Conservation (phyloP, 441 rosid genomes). For the Populus hybrid region DNA sequence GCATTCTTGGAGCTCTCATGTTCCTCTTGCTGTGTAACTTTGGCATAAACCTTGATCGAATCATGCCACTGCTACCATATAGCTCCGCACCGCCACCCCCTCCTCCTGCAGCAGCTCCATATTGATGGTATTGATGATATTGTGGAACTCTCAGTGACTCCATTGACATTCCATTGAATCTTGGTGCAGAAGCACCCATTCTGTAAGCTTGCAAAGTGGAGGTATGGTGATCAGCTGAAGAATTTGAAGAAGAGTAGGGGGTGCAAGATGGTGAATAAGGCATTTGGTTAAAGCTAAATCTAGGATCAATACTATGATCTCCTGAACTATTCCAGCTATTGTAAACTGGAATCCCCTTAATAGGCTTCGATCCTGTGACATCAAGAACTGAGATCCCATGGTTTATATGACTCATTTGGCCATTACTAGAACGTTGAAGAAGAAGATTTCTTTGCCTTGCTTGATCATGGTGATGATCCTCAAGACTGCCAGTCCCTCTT, state of each 20-base stretch:
- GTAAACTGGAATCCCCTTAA: conserved; percentile 75
- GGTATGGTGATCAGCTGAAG: background rate
- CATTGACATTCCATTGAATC: conserved; percentile 43
- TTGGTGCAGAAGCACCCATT: conserved; percentile 29
- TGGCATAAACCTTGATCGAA: conserved; percentile 68
- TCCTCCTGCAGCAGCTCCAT: conserved; percentile 32
- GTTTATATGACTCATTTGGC: conserved; percentile 12
- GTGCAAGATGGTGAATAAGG: conserved; percentile 35
- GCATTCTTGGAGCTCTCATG: conserved; percentile 91
- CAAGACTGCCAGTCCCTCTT: background rate
- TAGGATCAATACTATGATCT: conserved; percentile 23
- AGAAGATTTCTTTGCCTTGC: conserved; percentile 14
- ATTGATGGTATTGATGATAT: conserved; percentile 7
- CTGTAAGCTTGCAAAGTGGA: conserved; percentile 7
- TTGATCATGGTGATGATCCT: background rate
- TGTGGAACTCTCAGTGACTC: conserved; percentile 22
- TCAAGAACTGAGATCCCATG: conserved; percentile 31
- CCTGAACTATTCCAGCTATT: conserved; percentile 39
- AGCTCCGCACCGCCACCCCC: conserved; percentile 41
- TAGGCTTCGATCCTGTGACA: conserved; percentile 47
- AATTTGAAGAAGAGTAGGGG: conserved; percentile 3
- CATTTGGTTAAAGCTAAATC: conserved; percentile 29
- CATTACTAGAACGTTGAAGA: conserved; percentile 19
- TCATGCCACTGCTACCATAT: conserved; percentile 33
- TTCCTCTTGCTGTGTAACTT: conserved; percentile 58